Base-by-base conservation (phyloP, 1,284 basidiomycete species). In the Sanghuangporus baumii region DNA sequence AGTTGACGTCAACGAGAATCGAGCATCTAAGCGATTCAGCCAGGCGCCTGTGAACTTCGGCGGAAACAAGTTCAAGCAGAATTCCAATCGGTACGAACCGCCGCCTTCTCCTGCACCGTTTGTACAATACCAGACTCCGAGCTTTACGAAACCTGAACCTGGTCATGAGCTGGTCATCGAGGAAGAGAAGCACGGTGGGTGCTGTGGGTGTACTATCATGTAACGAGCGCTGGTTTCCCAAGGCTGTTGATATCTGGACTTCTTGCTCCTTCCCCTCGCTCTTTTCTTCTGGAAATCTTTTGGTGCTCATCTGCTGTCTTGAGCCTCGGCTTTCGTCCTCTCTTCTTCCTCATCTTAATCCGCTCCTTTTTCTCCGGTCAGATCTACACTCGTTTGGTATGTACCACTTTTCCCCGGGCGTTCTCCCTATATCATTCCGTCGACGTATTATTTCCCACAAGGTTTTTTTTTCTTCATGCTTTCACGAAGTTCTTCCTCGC, bases 31-130 rank as follows among this genome's bases (percentile, higher is more conserved):
- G 76, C 48, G 75, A 76, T 57, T 71, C 75, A 43, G 66, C 71
- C 18, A 64, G 63, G 59, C 64, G 74, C 31, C 71, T 54, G 67
- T 61, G n/a, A 63, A 65, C 6, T 55, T 63, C 63, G 20, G 61
- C 59, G 34, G 11, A 11, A 48, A 37, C 52, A 54, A 20, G 8
- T 41, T 55, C n/a, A 40, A 57, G 55, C 11, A 61, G 43, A 50
- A 57, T 11, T 36, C 12, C 40, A 61, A 68, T 52, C 63, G 68
- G 54, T 66, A 62, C 37, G 67, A 68, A 43, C 74, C 75, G 31
- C 76, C 79, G 20, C 75, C 78, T 16, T 83, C 83, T 40, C 81
- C 85, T 0, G 76, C 78, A 48, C 87, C 87, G 6, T 88, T 88
- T 66, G 72, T 86, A 16, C 78, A 81, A 20, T 88, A 86, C 68